These are phyloP conservation scores for Typha latifolia DNA, from an alignment of 176 grass and related monocot genomes.

Conservation along the genomic window DNA sequence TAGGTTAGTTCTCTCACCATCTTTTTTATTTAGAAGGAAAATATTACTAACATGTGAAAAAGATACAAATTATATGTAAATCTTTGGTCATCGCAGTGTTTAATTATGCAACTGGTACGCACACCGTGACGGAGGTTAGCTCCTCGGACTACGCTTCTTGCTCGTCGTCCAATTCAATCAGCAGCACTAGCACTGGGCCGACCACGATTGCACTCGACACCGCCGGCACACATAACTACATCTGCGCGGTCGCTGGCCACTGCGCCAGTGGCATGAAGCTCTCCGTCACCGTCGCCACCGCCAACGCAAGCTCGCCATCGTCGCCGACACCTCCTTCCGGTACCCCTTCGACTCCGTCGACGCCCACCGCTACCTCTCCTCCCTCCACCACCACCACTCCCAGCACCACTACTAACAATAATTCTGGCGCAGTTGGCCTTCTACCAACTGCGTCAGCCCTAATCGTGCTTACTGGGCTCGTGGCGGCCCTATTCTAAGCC, in stretches of 20 bases:
- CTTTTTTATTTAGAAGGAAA: neutral
- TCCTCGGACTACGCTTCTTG: slow-evolving; percentile 43
- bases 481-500: neutral
- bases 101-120: slow-evolving; percentile 12
- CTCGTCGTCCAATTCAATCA: slow-evolving; percentile 31
- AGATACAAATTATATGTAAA: neutral
- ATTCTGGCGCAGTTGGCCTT: neutral
- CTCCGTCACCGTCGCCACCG: slow-evolving; percentile 22
- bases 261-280: slow-evolving; percentile 66
- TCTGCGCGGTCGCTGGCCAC: slow-evolving; percentile 46
- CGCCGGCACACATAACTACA: slow-evolving; percentile 48
- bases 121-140: slow-evolving; percentile 48
- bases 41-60: neutral
- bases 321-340: neutral
- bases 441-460: neutral
- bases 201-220: slow-evolving; percentile 34
- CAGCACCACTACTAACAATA: neutral
- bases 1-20: slow-evolving; percentile 28
- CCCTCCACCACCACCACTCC: neutral
- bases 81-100: slow-evolving; percentile 41
- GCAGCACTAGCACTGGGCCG: slow-evolving; percentile 6
- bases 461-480: neutral
- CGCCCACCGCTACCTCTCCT: neutral
- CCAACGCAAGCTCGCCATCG: neutral
- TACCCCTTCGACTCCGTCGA: neutral